Base-by-base conservation (phyloP, 192 early-diverging fungal species). In the Phycomyces blakesleeanus region DNA sequence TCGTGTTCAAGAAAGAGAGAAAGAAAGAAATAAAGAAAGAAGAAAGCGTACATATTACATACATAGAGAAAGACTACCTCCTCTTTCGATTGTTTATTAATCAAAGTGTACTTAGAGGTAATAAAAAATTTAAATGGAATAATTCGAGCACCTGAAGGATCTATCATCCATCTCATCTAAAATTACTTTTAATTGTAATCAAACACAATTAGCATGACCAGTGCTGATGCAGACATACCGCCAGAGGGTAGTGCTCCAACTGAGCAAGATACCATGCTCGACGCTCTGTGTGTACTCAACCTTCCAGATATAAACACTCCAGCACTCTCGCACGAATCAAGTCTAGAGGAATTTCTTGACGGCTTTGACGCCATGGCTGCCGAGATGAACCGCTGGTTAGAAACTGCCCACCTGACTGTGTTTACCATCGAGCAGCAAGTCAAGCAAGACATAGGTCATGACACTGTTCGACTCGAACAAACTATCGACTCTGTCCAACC, bases 381-480 rank as follows among this genome's bases (percentile, higher is more conserved):
- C 44, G 44, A 49, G 38, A 60, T 83, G 50, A 73, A 67, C 47
- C 55, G 64, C 5, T 85, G 83, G 83, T 57, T 85, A 20, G 79
- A 81, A 57, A 70, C 51, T 20, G 78, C 83, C 22, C 78, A 85
- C 51, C 64, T 85, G 63, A 71, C 74, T 22, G 76, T 82, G 40
- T 81, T 81, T 61, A 76, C 78, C 5, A 65, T 82, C 16, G 81
- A 81, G 27, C 75, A 80, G 64, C 69, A 82, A 47, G 71, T 82
- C 6, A 72, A 72, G 22, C 12, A 47, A 3, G 18, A 47, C 44
- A 47, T 18, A 3, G 18, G 1, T 11, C 44, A 47, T 18, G 18
- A 47, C 11, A 47, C 44, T 6, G 5, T n/a, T 3, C 24, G 54
- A 14, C 54, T 29, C 3, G 74, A 78, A 37, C 78, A 77, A 7